Evolutionary conservation across 768 basidiomycete genomes (phyloP).

Genomic region (Mycena pura): DNA sequence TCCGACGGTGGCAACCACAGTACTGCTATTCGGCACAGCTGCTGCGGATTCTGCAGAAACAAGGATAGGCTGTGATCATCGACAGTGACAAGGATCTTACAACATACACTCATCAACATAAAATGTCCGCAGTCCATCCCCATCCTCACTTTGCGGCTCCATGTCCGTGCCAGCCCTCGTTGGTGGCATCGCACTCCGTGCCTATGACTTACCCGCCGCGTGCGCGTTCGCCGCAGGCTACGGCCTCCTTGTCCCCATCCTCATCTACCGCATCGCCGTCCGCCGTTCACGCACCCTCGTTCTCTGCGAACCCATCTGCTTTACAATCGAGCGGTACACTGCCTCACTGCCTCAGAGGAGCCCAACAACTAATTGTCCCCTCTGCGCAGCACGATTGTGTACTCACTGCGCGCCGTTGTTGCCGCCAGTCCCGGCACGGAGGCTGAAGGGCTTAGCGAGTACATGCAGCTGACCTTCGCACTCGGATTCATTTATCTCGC

Average conservation of each 20-base stretch:
- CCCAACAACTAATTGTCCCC: too few species aligned
- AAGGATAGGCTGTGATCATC: too few species aligned
- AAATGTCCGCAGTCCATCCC: not conserved
- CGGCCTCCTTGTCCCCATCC: slow-evolving; percentile 10
- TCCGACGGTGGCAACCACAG: too few species aligned
- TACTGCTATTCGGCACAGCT: too few species aligned
- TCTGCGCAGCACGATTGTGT: slow-evolving; percentile 27
- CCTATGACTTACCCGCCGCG: slow-evolving; percentile 11
- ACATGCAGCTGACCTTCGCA: slow-evolving; percentile 34
- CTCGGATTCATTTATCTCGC: slow-evolving; percentile 35
- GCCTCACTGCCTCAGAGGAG: too few species aligned
- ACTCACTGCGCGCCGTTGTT: slow-evolving; percentile 31
- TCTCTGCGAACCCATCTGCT: slow-evolving; percentile 1
- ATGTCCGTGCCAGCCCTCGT: slow-evolving; percentile 22
- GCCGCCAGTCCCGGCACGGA: slow-evolving; percentile 21
- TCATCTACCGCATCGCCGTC: slow-evolving; percentile 7
- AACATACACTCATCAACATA: not conserved
- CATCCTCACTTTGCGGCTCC: not conserved
- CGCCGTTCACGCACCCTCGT: not conserved
- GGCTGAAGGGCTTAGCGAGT: slow-evolving; percentile 33
- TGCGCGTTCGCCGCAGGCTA: slow-evolving; percentile 15
- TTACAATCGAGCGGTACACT: slow-evolving; percentile 20
- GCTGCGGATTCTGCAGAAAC: too few species aligned
- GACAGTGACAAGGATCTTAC: slow-evolving; percentile 33
- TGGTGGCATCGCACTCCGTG: slow-evolving; percentile 15